Evolutionary conservation across 2,329 filamentous ascomycete genomes (phyloP).

Genomic region (Cercospora sp.): DNA sequence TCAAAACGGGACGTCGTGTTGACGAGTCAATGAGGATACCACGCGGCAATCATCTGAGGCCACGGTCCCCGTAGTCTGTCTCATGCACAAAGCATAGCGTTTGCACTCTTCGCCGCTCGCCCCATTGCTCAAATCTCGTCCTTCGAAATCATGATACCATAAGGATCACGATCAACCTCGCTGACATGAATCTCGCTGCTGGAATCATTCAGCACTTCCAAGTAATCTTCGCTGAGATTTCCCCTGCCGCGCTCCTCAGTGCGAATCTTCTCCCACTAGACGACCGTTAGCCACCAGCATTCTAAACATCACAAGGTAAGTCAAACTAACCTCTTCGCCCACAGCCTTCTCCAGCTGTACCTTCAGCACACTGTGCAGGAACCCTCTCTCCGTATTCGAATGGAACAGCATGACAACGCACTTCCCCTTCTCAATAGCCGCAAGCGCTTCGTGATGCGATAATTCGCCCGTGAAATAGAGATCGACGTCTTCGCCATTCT

Average conservation of each 20-base stretch:
- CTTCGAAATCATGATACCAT: conserved; percentile 64
- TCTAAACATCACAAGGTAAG: not conserved
- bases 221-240: conserved; percentile 42
- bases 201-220: conserved; percentile 54
- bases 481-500: conserved; percentile 60
- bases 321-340: conserved; percentile 43
- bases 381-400: conserved; percentile 87
- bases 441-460: conserved; percentile 86
- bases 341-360: conserved; percentile 63
- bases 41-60: not conserved
- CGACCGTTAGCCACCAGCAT: not conserved
- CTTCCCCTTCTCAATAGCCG: conserved; percentile 79
- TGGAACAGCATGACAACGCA: conserved; percentile 86
- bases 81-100: not conserved
- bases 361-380: conserved; percentile 70
- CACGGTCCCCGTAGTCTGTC: not conserved
- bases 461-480: conserved; percentile 89
- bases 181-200: conserved; percentile 70
- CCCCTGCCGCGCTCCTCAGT: conserved; percentile 43
- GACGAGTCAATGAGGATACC: too few species aligned
- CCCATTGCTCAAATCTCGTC: conserved; percentile 27
- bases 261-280: conserved; percentile 51
- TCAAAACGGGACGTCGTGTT: not conserved
- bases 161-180: conserved; percentile 81
- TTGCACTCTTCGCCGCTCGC: not conserved